Base-by-base conservation (phyloP, 768 basidiomycete genomes). In the Agaricus blazei region DNA sequence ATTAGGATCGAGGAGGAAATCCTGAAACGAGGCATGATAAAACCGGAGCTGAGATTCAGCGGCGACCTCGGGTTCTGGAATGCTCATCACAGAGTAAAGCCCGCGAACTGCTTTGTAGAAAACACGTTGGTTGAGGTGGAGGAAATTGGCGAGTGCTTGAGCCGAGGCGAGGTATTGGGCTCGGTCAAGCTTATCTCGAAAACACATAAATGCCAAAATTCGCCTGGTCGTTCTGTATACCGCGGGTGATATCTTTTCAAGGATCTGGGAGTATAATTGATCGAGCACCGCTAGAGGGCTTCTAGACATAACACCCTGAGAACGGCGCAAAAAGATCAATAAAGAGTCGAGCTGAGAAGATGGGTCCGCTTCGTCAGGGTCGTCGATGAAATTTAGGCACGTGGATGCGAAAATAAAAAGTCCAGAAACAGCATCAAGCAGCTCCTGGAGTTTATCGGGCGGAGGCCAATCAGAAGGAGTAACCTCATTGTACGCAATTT, bases 21-120 rank as follows among this genome's bases (percentile, higher is more conserved):
- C 52, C 23, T 54, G n/a, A 34, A 54, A 54, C 9, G 52, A 54
- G 2, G 44, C 34, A 28, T 54, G 52, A 47, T 54, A 37, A 15
- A 54, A 46, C 2, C 9, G 3, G 7, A 47, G 15, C 9, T 9
- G 15, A 5, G 28, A 26, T 27, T 8, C 11, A n/a, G 9, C 27
- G 23, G 50, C 50, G 5, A 15, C 27, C 12, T n/a, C 50, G 3
- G 50, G 50, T 28, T 19, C 11, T 1, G 50, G 50, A 3, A 41
- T 14, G 9, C 27, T 40, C 26, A 41, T 27, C 4, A 41, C 50
- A 2, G 50, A 51, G 27, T 43, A 28, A 6, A 51, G 50, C 23
- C 26, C 38, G 8, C 50, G 52, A 3, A 46, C 24, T 2, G 52
- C 44, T 5, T 24, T n/a, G 26, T 54, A 54, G 12, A 54, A 47